phyloP scores from a whole-genome alignment of 2,329 filamentous ascomycete species.

The Colletotrichum spinosum region DNA sequence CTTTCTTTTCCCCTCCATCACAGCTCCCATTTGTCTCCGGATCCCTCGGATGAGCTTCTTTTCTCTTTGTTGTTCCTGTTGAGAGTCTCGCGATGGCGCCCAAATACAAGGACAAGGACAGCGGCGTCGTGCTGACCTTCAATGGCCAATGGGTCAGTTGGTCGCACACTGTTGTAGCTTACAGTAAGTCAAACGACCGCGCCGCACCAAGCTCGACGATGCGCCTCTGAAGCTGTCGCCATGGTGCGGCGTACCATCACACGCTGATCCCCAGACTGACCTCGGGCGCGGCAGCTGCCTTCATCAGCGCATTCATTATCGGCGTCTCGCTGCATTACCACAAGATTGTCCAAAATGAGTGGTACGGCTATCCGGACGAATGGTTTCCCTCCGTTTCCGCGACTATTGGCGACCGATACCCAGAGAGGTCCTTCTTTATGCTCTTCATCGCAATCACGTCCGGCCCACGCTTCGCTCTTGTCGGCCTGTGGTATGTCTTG shows the following conservation, averaged over 20 bases:
- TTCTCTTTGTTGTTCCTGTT: constrained; percentile 29
- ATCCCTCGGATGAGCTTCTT: constrained; percentile 45
- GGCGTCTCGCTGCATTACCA: constrained; percentile 88
- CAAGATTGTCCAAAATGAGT: constrained; percentile 98
- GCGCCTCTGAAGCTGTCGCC: not conserved
- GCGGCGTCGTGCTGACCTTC: constrained; percentile 71
- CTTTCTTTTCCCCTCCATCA: constrained; percentile 20
- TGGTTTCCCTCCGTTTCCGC: constrained; percentile 98
- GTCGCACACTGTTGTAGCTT: constrained; percentile 86
- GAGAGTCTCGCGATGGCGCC: constrained; percentile 50
- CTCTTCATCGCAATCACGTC: constrained; percentile 97
- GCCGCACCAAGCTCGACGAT: too few species aligned
- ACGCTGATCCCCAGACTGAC: constrained; percentile 1
- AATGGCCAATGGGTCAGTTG: constrained; percentile 93
- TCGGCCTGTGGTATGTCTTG: constrained; percentile 91
- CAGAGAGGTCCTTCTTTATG: constrained; percentile 96
- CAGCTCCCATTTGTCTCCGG: constrained; percentile 39
- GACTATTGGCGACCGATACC: constrained; percentile 97
- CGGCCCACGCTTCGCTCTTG: constrained; percentile 89
- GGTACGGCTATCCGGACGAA: constrained; percentile 92
- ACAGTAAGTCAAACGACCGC: constrained; percentile 65
- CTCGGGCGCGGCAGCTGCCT: constrained; percentile 71
- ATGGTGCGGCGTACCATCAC: not conserved
- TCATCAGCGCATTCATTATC: constrained; percentile 85
- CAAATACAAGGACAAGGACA: constrained; percentile 74